A percentile compares a stretch with the other conserved stretches of the same genome.
phyloP scores from a whole-genome alignment of 176 grass and related monocot species.

The sorghum (Sorghum bicolor) region DNA sequence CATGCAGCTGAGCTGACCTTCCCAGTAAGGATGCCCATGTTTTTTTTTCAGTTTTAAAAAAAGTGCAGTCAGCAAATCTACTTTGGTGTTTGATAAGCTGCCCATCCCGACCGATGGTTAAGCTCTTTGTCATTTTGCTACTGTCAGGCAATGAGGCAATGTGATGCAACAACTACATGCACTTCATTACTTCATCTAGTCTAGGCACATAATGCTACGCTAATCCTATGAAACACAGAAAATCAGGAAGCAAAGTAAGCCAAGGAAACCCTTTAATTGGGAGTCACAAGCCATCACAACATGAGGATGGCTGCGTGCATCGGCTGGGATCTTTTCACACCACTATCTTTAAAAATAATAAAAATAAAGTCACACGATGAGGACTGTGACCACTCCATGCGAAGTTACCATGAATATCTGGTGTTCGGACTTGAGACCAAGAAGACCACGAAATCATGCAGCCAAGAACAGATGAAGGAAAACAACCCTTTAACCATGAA shows the following conservation, averaged over 20 bases:
- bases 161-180: constrained; percentile 24
- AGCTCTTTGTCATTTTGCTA: neutral
- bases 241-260: constrained; percentile 1
- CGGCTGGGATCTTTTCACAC: neutral
- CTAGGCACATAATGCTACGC: neutral
- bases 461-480: neutral
- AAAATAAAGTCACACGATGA: neutral
- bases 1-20: neutral
- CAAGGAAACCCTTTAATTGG: neutral
- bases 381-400: neutral
- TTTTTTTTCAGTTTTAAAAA: neutral
- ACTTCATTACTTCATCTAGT: neutral
- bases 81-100: constrained; percentile 1
- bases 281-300: neutral
- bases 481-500: constrained; percentile 4
- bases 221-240: neutral
- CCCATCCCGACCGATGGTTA: neutral
- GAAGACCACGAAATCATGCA: neutral
- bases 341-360: neutral
- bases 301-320: neutral
- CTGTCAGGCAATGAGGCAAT: neutral
- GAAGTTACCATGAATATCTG: neutral
- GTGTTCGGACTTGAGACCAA: neutral
- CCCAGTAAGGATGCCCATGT: neutral
- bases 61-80: neutral